Evolutionary conservation across 2,329 filamentous ascomycete genomes (phyloP).

Genomic region (Cadophora sp.): DNA sequence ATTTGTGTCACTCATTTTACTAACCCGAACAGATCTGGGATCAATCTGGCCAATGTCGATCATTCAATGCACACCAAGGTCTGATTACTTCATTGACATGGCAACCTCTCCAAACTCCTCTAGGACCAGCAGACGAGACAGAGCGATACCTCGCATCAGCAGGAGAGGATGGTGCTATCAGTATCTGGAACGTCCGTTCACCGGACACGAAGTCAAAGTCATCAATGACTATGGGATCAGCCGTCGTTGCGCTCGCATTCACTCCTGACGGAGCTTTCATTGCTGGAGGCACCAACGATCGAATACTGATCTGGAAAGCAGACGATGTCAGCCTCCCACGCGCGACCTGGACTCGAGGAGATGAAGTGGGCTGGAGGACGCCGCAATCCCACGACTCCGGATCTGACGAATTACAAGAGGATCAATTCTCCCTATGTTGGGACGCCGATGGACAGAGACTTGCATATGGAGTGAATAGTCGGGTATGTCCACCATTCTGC

Average conservation of each 20-base stretch:
- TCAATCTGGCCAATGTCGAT: constrained; percentile 57
- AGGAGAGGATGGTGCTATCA: constrained; percentile 67
- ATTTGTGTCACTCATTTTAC: constrained; percentile 39
- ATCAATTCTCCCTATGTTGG: constrained; percentile 68
- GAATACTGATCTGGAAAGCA: constrained; percentile 70
- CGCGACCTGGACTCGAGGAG: constrained; percentile 63
- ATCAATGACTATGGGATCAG: constrained; percentile 65
- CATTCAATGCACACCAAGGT: constrained; percentile 65
- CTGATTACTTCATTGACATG: constrained; percentile 64
- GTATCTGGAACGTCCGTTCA: constrained; percentile 66
- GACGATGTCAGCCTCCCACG: constrained; percentile 63
- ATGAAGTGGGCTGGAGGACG: constrained; percentile 64
- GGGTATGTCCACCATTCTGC: constrained; percentile 53
- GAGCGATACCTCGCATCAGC: constrained; percentile 61
- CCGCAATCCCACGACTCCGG: constrained; percentile 58
- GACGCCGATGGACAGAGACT: constrained; percentile 66
- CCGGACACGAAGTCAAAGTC: constrained; percentile 62
- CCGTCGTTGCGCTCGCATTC: constrained; percentile 65
- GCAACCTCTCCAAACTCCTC: constrained; percentile 59
- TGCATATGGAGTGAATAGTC: constrained; percentile 68
- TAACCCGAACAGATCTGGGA: constrained; percentile 48
- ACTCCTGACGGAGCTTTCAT: constrained; percentile 69
- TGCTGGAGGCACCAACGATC: constrained; percentile 64
- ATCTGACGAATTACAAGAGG: constrained; percentile 54
- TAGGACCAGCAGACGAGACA: constrained; percentile 51